Percentiles rank a stretch among this genome's conserved stretches.
Evolutionary conservation across 305 asterid species (phyloP).

Genomic region (Ajuga reptans): DNA sequence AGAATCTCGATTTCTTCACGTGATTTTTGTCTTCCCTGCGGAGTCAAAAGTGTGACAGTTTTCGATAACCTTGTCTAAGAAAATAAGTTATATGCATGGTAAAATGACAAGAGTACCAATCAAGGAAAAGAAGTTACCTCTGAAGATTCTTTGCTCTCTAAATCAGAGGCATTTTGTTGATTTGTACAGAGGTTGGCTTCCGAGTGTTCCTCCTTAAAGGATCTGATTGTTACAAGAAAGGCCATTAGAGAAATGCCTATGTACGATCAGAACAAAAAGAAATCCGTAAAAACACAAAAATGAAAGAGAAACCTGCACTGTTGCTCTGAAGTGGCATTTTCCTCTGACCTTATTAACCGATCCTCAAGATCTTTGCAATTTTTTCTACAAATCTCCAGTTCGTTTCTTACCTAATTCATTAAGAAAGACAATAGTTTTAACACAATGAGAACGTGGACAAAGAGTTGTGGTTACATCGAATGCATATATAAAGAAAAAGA

Average conservation of each 20-base stretch:
- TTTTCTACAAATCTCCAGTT: conserved; percentile 45
- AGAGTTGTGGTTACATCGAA: background rate
- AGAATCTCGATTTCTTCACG: conserved; percentile 43
- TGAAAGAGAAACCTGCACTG: conserved; percentile 40
- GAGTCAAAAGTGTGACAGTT: conserved; percentile 25
- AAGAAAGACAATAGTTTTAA: conserved; percentile 3
- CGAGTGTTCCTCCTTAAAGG: conserved; percentile 35
- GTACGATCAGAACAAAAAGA: background rate
- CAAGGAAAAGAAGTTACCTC: conserved; percentile 32
- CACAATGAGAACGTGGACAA: conserved; percentile 6
- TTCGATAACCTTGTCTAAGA: conserved; percentile 13
- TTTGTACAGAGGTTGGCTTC: conserved; percentile 39
- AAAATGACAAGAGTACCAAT: background rate
- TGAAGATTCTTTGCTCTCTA: conserved; percentile 31
- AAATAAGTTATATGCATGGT: conserved; percentile 3
- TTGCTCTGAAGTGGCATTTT: conserved; percentile 29
- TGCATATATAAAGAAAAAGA: background rate
- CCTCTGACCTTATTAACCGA: conserved; percentile 31
- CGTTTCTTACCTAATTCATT: conserved; percentile 43
- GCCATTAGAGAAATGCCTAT: background rate
- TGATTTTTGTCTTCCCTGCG: conserved; percentile 27
- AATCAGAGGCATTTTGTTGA: conserved; percentile 38
- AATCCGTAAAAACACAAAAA: background rate
- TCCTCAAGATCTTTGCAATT: conserved; percentile 45
- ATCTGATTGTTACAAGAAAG: conserved; percentile 18